Evolutionary conservation across 108 stramenopile genomes (phyloP).

Genomic region (Skeletonema potamos): DNA sequence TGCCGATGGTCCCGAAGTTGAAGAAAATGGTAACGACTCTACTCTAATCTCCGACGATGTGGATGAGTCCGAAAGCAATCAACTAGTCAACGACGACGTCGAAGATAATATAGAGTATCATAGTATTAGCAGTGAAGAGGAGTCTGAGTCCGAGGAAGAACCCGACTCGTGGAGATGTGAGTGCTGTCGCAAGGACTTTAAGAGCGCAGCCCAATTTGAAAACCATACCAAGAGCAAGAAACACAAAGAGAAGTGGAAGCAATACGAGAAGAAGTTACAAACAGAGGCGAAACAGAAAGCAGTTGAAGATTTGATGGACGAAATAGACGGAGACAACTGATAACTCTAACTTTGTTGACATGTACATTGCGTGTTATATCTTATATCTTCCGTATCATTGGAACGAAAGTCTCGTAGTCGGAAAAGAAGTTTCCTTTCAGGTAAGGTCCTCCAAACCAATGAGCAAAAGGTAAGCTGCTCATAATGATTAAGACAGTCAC

Average conservation of each 20-base stretch:
- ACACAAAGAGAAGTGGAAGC: constrained; percentile 80
- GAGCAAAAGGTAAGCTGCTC: constrained; percentile 54
- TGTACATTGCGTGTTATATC: not conserved
- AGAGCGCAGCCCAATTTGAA: constrained; percentile 81
- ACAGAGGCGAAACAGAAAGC: constrained; percentile 37
- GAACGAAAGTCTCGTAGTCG: constrained; percentile 24
- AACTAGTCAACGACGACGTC: not conserved
- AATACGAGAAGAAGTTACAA: constrained; percentile 59
- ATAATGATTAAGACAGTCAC: constrained; percentile 49
- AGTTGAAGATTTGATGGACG: constrained; percentile 31
- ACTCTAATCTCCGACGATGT: not conserved
- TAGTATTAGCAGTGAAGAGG: constrained; percentile 26
- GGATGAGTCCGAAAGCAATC: not conserved
- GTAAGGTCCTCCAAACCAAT: constrained; percentile 54
- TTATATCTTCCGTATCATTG: constrained; percentile 13
- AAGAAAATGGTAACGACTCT: constrained; percentile 8
- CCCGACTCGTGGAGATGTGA: constrained; percentile 84
- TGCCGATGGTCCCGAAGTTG: not conserved
- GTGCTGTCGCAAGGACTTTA: constrained; percentile 83
- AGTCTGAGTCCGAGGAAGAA: constrained; percentile 54
- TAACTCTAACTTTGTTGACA: not conserved
- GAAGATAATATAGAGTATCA: constrained; percentile 14
- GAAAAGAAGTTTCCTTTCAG: constrained; percentile 34
- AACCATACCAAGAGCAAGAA: constrained; percentile 90
- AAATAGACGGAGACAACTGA: not conserved